Conservation (phyloP, 2,329 filamentous ascomycete genomes). For the Cryphonectria japonica region DNA sequence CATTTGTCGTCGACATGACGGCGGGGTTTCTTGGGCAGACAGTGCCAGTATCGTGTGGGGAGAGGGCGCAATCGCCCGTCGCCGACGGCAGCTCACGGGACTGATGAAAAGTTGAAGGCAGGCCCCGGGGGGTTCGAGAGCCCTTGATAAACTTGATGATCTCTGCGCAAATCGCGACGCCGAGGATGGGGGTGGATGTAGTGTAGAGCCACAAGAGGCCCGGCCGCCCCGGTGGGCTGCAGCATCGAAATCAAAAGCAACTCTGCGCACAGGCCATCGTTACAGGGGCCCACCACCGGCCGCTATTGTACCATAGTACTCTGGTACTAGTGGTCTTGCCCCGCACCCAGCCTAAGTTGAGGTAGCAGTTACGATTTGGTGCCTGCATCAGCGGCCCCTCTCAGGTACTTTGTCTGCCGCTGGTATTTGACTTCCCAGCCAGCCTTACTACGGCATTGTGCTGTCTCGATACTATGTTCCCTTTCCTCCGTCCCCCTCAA, state of each 20-base stretch:
- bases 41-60: not conserved
- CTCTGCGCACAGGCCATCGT: not conserved
- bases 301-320: not conserved
- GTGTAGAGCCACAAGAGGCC: conserved; percentile 1
- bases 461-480: not conserved
- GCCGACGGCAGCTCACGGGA: conserved; percentile 6
- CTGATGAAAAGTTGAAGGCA: conserved; percentile 18
- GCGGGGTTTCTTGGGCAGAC: conserved; percentile 8
- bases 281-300: not conserved
- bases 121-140: not conserved
- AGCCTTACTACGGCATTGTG: not conserved
- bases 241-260: conserved; percentile 1
- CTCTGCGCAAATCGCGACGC: conserved; percentile 17
- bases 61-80: conserved; percentile 7
- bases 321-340: not conserved
- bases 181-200: conserved; percentile 22
- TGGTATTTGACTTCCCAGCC: not conserved
- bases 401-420: not conserved
- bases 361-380: not conserved
- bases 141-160: conserved; percentile 13
- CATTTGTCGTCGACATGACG: conserved; percentile 47
- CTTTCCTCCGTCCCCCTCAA: not conserved
- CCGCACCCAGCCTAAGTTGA: not conserved
- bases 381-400: not conserved
- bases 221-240: not conserved